These are phyloP conservation scores for Dactylella cylindrospora DNA, from an alignment of 2,329 filamentous ascomycete species.

Conservation along the genomic window DNA sequence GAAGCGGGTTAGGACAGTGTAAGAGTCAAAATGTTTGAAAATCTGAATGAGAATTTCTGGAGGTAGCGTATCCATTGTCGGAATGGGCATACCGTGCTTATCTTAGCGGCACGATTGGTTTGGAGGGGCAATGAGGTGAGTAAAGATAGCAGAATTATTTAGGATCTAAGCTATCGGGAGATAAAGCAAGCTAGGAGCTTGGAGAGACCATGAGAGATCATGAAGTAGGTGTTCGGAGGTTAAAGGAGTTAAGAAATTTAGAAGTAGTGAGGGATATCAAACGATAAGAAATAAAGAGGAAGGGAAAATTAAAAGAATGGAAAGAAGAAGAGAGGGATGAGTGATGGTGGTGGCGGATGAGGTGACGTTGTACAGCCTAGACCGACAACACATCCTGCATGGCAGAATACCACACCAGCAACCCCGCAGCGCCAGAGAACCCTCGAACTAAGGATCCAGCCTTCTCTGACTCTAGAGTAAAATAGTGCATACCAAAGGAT, in stretches of 20 bases:
- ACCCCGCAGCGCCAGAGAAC: too few relatives aligned
- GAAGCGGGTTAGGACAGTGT: constrained; percentile 15
- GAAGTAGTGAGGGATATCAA: not conserved
- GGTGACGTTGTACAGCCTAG: constrained; percentile 2
- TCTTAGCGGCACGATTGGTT: too few relatives aligned
- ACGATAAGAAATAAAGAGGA: not conserved
- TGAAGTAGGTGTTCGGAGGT: not conserved
- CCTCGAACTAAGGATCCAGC: not conserved
- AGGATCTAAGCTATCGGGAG: too few relatives aligned
- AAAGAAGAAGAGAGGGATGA: not conserved
- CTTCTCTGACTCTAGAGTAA: too few relatives aligned
- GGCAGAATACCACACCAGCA: too few relatives aligned
- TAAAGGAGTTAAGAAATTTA: not conserved
- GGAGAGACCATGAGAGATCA: not conserved
- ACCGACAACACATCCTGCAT: constrained; percentile 14
- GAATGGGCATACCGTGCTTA: too few relatives aligned
- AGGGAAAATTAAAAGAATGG: not conserved
- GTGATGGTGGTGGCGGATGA: constrained; percentile 6
- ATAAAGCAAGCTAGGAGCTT: not conserved
- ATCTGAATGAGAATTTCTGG: constrained; percentile 30
- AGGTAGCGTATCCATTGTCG: constrained; percentile 22
- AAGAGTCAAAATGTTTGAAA: constrained; percentile 31
- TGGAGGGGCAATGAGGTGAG: too few relatives aligned
- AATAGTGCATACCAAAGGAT: too few relatives aligned
- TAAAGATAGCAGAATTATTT: too few relatives aligned